Percentiles rank a stretch among this genome's conserved stretches.
Conservation (phyloP, 305 asterid species). For the Fraxinus sp. region DNA sequence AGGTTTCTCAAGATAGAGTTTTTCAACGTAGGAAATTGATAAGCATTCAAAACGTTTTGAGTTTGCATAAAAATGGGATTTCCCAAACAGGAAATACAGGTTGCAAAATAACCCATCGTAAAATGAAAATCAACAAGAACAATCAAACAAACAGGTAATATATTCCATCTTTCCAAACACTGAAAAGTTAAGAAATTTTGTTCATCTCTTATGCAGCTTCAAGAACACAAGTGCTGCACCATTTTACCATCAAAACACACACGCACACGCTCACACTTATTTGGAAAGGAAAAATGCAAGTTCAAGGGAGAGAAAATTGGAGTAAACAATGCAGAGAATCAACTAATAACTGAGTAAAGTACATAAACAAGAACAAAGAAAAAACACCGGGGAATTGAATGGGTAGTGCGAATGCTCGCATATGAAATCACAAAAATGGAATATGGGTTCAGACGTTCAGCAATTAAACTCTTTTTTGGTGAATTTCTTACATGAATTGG, state of each 20-base stretch:
- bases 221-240: neutral
- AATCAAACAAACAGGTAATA: neutral
- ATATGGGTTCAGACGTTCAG: neutral
- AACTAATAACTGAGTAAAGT: neutral
- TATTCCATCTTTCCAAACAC: neutral
- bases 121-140: neutral
- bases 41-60: neutral
- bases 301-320: neutral
- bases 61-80: slow-evolving; percentile 15
- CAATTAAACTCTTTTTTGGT: neutral
- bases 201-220: neutral
- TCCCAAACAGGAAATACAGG: slow-evolving; percentile 13
- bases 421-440: neutral
- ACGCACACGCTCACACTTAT: neutral
- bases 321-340: neutral
- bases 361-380: neutral
- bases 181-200: neutral
- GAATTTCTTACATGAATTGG: neutral
- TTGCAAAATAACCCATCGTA: slow-evolving; percentile 30
- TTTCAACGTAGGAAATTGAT: slow-evolving; percentile 14
- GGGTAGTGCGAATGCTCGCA: neutral
- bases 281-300: neutral
- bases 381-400: neutral
- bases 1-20: slow-evolving; percentile 11
- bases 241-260: neutral